phyloP scores from a whole-genome alignment of 805 yeast species.

The Scheffersomyces ergatensis region DNA sequence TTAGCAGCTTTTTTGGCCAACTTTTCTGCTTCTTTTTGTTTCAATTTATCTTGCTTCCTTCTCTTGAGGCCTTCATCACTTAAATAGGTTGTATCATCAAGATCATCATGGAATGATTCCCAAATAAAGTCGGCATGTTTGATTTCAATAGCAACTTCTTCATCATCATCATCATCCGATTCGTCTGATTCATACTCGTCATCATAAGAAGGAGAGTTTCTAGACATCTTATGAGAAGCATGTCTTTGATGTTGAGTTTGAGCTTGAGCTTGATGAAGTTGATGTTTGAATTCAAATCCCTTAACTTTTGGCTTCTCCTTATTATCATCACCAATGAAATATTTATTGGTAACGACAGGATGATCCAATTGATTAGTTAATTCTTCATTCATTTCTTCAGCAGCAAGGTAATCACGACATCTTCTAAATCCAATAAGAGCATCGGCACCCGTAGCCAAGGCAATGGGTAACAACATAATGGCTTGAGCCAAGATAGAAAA shows the following conservation, averaged over 20 bases:
- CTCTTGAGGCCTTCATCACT: slow-evolving; percentile 11
- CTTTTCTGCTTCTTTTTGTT: neutral
- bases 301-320: neutral
- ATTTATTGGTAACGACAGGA: neutral
- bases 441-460: slow-evolving; percentile 45
- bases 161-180: slow-evolving; percentile 4
- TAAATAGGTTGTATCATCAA: slow-evolving; percentile 15
- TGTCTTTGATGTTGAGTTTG: neutral
- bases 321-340: neutral
- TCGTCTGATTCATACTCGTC: neutral
- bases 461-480: slow-evolving; percentile 41
- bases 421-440: slow-evolving; percentile 39
- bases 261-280: neutral
- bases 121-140: slow-evolving; percentile 27
- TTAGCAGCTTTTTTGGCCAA: neutral
- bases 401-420: slow-evolving; percentile 21
- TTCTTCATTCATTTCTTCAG: slow-evolving; percentile 19
- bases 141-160: slow-evolving; percentile 15
- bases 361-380: slow-evolving; percentile 9
- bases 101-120: slow-evolving; percentile 27
- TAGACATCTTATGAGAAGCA: neutral
- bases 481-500: slow-evolving; percentile 43
- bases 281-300: neutral
- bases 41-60: neutral
- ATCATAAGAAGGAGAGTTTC: no score